A percentile compares a stretch with the other conserved stretches of the same genome.
Evolutionary conservation across 2,329 filamentous ascomycete species (phyloP).

Genomic region (Cladosporium sp.): DNA sequence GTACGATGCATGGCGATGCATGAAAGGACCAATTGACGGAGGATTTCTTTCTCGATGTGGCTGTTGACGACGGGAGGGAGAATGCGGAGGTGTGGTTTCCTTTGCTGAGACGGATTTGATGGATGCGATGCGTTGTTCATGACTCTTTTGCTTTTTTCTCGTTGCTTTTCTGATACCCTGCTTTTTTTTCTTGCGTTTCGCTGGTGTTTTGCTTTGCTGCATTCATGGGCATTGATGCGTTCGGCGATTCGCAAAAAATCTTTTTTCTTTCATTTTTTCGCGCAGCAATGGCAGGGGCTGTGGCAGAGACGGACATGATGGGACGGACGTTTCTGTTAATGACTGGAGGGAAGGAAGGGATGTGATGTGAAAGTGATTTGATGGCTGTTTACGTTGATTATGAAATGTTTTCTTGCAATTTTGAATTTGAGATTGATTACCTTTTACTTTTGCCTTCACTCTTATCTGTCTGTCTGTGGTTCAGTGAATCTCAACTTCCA

Average conservation of each 20-base stretch:
- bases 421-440: background rate
- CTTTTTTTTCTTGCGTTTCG: background rate
- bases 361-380: background rate
- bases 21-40: background rate
- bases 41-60: background rate
- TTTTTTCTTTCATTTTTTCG: background rate
- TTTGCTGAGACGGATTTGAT: background rate
- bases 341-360: background rate
- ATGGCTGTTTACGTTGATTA: background rate
- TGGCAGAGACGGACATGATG: background rate
- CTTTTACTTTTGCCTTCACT: background rate
- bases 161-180: background rate
- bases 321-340: background rate
- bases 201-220: background rate
- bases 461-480: background rate
- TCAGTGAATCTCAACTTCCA: too few relatives aligned
- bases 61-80: background rate
- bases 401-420: background rate
- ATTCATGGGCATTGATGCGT: background rate
- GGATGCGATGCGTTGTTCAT: constrained; percentile 7
- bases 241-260: background rate
- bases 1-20: background rate
- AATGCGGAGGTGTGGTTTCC: background rate
- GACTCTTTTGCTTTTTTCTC: background rate
- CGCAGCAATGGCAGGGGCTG: background rate